Percentiles rank a stretch among this genome's conserved stretches.
phyloP scores from a whole-genome alignment of 371 early-diverging fungal genomes.

The Rhizomucor miehei region DNA sequence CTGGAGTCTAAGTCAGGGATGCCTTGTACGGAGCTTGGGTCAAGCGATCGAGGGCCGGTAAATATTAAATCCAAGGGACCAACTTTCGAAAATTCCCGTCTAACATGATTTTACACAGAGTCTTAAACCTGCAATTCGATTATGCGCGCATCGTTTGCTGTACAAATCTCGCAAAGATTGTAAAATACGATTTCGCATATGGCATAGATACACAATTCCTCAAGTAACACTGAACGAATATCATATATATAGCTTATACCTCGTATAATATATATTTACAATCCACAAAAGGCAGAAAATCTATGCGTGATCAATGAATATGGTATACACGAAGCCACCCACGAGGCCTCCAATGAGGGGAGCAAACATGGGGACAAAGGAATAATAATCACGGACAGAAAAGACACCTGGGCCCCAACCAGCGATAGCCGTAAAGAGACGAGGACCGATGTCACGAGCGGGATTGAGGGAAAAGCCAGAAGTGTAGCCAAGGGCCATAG shows the following conservation, averaged over 20 bases:
- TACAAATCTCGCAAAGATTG: conserved; percentile 76
- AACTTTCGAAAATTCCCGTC: background rate
- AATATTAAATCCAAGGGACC: conserved; percentile 7
- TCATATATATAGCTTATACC: no score
- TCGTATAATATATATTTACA: no score
- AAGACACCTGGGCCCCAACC: conserved; percentile 78
- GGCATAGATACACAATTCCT: conserved; percentile 65
- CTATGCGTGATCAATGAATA: conserved; percentile 50
- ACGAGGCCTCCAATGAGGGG: conserved; percentile 72
- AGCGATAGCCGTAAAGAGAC: conserved; percentile 73
- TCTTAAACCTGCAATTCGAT: conserved; percentile 87
- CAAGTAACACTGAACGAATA: conserved; percentile 10
- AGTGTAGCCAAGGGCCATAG: conserved; percentile 60
- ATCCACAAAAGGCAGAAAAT: no score
- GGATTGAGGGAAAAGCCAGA: conserved; percentile 86
- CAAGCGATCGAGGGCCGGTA: conserved; percentile 68
- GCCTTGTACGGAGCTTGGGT: conserved; percentile 46
- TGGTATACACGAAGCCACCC: conserved; percentile 67
- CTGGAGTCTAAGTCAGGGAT: conserved; percentile 68
- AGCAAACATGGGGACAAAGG: conserved; percentile 79
- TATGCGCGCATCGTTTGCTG: conserved; percentile 78
- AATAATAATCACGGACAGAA: conserved; percentile 61
- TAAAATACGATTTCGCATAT: conserved; percentile 77
- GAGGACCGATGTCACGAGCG: conserved; percentile 90
- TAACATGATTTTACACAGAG: conserved; percentile 44